Evolutionary conservation across 306 rosid genomes (phyloP).

Genomic region (Begonia masoniana): DNA sequence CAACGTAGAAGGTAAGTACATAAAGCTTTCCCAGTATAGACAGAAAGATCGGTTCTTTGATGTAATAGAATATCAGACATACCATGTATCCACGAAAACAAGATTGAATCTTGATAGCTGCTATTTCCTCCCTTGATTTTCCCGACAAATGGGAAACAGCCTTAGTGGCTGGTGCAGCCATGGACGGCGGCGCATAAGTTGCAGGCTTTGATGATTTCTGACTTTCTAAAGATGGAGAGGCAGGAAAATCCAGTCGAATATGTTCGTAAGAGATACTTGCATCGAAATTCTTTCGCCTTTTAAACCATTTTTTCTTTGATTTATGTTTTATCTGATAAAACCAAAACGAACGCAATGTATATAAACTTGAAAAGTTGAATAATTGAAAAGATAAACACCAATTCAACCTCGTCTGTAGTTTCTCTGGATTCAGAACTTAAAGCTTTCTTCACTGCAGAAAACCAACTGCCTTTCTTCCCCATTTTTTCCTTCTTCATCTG

Average conservation of each 20-base stretch:
- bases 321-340: constrained; percentile 32
- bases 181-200: constrained; percentile 49
- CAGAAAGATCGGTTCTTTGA: too few relatives aligned
- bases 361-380: not conserved
- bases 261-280: constrained; percentile 11
- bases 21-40: not conserved
- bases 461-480: constrained; percentile 93
- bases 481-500: constrained; percentile 33
- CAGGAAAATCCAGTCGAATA: constrained; percentile 15
- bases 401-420: constrained; percentile 62
- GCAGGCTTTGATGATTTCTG: constrained; percentile 22
- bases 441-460: constrained; percentile 70
- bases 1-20: not conserved
- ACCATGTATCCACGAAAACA: constrained; percentile 70
- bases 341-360: not conserved
- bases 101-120: constrained; percentile 68
- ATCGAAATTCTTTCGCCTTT: constrained; percentile 25
- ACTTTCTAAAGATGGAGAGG: constrained; percentile 23
- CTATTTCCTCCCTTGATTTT: constrained; percentile 33
- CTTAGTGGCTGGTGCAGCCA: constrained; percentile 69
- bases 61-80: not conserved
- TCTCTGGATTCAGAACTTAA: constrained; percentile 40
- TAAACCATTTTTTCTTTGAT: constrained; percentile 58
- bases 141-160: constrained; percentile 18
- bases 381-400: not conserved